Percentiles rank a stretch among this genome's conserved stretches.
phyloP scores from a whole-genome alignment of 169 alveolate species.

The Babesia ovis region DNA sequence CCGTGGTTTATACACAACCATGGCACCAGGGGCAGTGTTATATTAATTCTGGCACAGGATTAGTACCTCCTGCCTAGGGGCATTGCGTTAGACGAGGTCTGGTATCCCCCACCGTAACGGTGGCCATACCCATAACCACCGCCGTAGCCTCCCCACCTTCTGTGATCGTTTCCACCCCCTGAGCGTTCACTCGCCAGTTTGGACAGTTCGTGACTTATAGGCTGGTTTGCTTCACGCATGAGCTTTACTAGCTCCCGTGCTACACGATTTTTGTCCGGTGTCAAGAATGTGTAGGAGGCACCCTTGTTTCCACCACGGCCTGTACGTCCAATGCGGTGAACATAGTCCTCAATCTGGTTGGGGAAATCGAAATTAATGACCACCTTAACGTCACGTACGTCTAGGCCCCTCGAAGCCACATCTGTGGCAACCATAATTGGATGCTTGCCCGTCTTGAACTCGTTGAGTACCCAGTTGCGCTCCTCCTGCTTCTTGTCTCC shows the following conservation, averaged over 20 bases:
- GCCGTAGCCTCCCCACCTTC: conserved; percentile 65
- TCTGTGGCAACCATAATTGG: conserved; percentile 99
- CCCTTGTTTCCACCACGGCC: conserved; percentile 96
- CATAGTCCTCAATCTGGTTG: conserved; percentile 94
- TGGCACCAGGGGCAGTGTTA: no score
- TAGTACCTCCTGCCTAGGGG: conserved; percentile 62
- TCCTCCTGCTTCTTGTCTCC: conserved; percentile 97
- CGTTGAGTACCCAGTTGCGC: conserved; percentile 90
- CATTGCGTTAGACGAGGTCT: conserved; percentile 38
- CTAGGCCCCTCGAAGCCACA: conserved; percentile 99
- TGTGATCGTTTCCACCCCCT: conserved; percentile 53
- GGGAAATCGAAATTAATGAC: conserved; percentile 99
- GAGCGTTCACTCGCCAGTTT: conserved; percentile 67
- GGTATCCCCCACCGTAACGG: conserved; percentile 32
- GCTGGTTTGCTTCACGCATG: conserved; percentile 90
- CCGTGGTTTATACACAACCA: no score
- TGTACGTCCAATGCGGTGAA: conserved; percentile 97
- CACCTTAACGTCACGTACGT: conserved; percentile 93
- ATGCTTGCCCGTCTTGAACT: conserved; percentile 91
- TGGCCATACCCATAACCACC: conserved; percentile 27
- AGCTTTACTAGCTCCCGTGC: conserved; percentile 92
- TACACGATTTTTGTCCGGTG: conserved; percentile 87
- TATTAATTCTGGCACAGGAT: not conserved
- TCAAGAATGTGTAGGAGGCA: conserved; percentile 90
- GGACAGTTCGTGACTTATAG: conserved; percentile 87